Conservation (phyloP, 257 asterid species). For the Jacaranda copaia region DNA sequence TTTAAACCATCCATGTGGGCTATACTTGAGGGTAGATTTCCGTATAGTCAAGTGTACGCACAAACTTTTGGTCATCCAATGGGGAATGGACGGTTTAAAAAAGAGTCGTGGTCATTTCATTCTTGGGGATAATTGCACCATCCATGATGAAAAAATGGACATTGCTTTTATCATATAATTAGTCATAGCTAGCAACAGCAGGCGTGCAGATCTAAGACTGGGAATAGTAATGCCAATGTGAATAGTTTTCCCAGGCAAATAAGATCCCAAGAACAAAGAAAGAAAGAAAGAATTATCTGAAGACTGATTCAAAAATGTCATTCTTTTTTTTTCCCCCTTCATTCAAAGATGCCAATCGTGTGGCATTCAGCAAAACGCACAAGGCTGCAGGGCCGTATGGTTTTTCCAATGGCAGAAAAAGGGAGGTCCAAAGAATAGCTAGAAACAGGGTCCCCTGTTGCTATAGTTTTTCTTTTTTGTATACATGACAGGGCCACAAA, state of each 20-base stretch:
- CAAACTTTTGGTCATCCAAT: constrained; percentile 23
- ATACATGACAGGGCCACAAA: constrained; percentile 30
- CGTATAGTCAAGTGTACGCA: constrained; percentile 27
- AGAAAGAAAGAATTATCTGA: constrained; percentile 1
- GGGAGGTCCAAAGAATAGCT: not conserved
- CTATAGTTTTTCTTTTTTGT: not conserved
- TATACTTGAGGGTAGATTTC: constrained; percentile 17
- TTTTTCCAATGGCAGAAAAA: constrained; percentile 36
- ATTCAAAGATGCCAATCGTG: constrained; percentile 71
- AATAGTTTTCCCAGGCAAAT: not conserved
- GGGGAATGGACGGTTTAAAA: constrained; percentile 33
- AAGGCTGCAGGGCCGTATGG: constrained; percentile 41
- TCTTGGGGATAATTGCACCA: constrained; percentile 33
- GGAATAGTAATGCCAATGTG: not conserved
- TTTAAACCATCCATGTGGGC: not conserved
- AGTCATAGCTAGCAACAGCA: constrained; percentile 23
- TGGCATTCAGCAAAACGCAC: constrained; percentile 49
- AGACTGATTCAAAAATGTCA: constrained; percentile 24
- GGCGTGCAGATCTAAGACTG: constrained; percentile 32
- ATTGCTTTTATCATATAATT: not conserved
- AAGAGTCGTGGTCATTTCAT: constrained; percentile 41
- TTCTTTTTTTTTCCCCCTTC: not conserved
- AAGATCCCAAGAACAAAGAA: too few species aligned
- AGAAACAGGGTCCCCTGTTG: constrained; percentile 27
- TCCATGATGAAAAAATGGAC: not conserved